phyloP scores from a whole-genome alignment of 805 yeast genomes.

The Cyberlindnera suaveolens region DNA sequence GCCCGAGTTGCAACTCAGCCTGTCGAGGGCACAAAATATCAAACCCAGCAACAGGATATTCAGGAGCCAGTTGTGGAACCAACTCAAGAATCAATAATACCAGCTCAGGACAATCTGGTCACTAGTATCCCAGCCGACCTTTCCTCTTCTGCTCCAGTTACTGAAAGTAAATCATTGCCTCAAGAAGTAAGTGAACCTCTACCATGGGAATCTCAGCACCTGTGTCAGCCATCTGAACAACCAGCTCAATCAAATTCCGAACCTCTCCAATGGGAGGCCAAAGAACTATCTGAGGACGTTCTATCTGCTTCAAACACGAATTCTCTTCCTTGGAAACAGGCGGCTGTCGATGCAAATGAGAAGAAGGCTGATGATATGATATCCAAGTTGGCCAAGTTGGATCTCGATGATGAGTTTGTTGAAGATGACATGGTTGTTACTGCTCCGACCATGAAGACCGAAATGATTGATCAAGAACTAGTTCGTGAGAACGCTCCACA shows the following conservation, averaged over 20 bases:
- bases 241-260: constrained; percentile 1
- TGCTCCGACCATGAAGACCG: neutral
- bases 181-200: neutral
- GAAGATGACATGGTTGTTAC: constrained; percentile 6
- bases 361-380: constrained; percentile 1
- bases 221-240: neutral
- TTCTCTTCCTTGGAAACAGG: neutral
- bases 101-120: too few species aligned
- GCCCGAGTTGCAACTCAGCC: too few species aligned
- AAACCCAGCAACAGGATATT: too few species aligned
- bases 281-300: neutral
- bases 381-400: constrained; percentile 12
- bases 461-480: too few species aligned
- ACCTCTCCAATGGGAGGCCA: constrained; percentile 2
- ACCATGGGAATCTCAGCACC: constrained; percentile 1
- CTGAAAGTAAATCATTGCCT: too few species aligned
- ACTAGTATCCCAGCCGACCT: too few species aligned
- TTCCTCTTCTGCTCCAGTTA: too few species aligned
- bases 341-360: neutral
- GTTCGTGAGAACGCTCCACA: neutral
- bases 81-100: too few species aligned
- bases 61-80: too few species aligned
- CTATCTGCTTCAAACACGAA: neutral
- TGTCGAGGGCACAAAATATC: too few species aligned
- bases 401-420: constrained; percentile 12